Base-by-base conservation (phyloP, 805 yeast species). In the Schwanniomyces occidentalis region DNA sequence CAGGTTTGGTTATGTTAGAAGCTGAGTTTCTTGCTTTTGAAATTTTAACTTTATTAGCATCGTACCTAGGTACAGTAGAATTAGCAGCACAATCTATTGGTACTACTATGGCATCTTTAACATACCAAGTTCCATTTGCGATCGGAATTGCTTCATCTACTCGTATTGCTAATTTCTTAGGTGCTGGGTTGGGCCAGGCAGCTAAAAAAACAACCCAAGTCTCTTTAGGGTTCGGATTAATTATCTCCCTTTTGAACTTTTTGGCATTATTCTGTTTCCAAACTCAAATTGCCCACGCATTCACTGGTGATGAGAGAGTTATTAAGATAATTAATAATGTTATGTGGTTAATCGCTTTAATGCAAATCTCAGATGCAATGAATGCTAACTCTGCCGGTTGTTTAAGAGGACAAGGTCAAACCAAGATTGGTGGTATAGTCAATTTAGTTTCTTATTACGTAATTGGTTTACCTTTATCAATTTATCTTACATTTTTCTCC, bases 351-450 rank as follows among this genome's bases (percentile, higher is more conserved):
- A 74, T 80, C 30, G 85, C 89, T 1, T 49, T 77, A 20, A 82
- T 81, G 74, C 90, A 84, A 61, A 59, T 85, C 16, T 75, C 76
- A 35, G 93, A 85, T 56, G 80, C 82, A 8, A 60, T 79, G 49
- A 76, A 82, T 43, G 85, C 87, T 10, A 78, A 82, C 31, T 75
- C 85, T 1, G 89, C 87, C 10, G 91, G 91, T 10, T 72, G 86
- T 40, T 63, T 85, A 35, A 71, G 93, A 53, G 91, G 91, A 5
- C 90, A 83, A 61, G 91, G 91, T 10, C 76, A 76, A 56, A 83
- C 82, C 27, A 74, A 71, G 47, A 71, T 80, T 23, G 83, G 84
- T 0, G 83, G 84, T 2, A 69, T 70, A 33, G 70, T 79, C 21
- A 78, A 78, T 40, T 54, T 81, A 42, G 39, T 76, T 21, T 65